Base-by-base conservation (phyloP, 2,329 filamentous ascomycete genomes). In the Diaporthe sp. region DNA sequence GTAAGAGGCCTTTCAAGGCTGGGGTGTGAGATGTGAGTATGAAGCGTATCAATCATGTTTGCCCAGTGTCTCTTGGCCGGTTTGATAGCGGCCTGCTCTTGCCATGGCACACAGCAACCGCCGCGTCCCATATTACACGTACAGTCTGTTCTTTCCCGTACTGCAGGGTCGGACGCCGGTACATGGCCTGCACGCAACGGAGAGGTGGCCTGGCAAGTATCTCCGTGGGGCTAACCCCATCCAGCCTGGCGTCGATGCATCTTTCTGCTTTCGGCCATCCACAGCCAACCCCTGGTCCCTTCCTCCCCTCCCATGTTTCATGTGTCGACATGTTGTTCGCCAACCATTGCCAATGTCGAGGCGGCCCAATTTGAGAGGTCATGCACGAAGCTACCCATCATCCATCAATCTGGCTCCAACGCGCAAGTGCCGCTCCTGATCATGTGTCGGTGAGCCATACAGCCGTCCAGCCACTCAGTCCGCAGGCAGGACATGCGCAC, bases 331-430 rank as follows among this genome's bases (percentile, higher is more conserved):
- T 25, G 12, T 15, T 73, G 37, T 25, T 25, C 58, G 28, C 70
- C 70, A 73, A 73, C 70, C 70, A 73, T 65, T 72, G 69, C 46
- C 49, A 69, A 25, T 49, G 4, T 44, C 37, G n/a, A 53, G 42
- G 42, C 42, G 39, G 22, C n/a, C 58, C 49, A 51, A 72, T 58
- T 49, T 72, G 39, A 72, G 39, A 72, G 53, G 42, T 72, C 44
- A 72, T 72, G 57, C 70, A 61, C 31, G 22, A 53, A 51, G 65
- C 46, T 39, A 53, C 31, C 17, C 70, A 51, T 61, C 37, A 31
- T 31, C 69, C 44, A 44, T 37, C 28, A 57, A 22, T 7, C 55
- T 58, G 55, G 55, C 55, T 58, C 39, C 68, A 71, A 59, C 39
- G 53, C 51, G 31, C 42, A 72, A 39, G 55, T 61, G 58, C 69